Base-by-base conservation (phyloP, 1,284 basidiomycete genomes). In the Stereum hirsutum region DNA sequence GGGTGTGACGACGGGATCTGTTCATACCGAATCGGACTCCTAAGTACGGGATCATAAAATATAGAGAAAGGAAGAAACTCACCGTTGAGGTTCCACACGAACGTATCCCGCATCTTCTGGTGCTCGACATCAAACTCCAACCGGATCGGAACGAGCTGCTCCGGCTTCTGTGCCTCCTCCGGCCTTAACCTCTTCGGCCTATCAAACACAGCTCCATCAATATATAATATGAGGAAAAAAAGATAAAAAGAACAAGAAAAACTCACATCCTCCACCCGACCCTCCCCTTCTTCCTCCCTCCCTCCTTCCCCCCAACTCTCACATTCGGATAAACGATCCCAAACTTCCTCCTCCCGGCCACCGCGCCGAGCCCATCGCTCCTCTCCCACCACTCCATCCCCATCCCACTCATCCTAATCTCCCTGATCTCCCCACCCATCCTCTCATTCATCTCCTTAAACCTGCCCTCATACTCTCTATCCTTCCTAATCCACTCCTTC, bases 11-110 rank as follows among this genome's bases (percentile, higher is more conserved):
- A 91, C 70, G 2, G 88, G 81, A 61, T 98, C 95, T 89, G 51
- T 23, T 43, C 17, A 47, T 26, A 41, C 28, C 27, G 27, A 14
- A 26, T 26, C 28, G 19, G 5, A 6, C 37, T 51, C 23, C 12
- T 20, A n/a, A 27, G 39, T n/a, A 5, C 20, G 20, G 11, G 27
- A 12, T 11, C 5, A 15, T 12, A 4, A 31, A 31, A 31, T 31
- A 4, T 15, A 31, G 15, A 12, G 6, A 11, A 31, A 31, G 12
- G 28, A 4, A 11, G 28, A 11, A 11, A 64, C 75, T 42, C 47
- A 92, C 91, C 91, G 53, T 88, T 84, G 42, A 94, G 66, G 57
- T 99, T 97, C 95, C 95, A 99, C 27, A 95, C 79, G 62, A 99
- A 97, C 0, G 95, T 94, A 60, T 99, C 95, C 30, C 92, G 80